These are phyloP conservation scores for Heterococcus sp. DNA, from an alignment of 108 stramenopile genomes.

Conservation along the genomic window DNA sequence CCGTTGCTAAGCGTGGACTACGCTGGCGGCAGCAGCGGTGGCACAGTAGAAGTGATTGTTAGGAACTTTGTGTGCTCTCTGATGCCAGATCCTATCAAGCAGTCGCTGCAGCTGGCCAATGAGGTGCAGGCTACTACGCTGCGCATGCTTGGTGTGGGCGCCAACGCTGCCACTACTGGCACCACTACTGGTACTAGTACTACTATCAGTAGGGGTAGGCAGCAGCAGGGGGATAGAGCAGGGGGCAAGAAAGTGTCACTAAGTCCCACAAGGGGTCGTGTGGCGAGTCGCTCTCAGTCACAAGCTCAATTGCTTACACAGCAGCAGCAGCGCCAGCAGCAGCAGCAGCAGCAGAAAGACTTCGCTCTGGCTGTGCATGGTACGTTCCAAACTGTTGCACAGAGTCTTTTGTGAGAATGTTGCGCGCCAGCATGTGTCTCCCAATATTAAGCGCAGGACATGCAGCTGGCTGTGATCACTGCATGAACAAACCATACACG, in stretches of 20 bases:
- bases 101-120: neutral
- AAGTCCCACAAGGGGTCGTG: too few species aligned
- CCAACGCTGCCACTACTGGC: neutral
- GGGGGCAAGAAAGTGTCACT: too few species aligned
- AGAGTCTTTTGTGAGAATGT: too few species aligned
- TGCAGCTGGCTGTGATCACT: too few species aligned
- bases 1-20: neutral
- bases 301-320: neutral
- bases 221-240: too few species aligned
- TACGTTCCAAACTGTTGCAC: too few species aligned
- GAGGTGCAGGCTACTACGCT: neutral
- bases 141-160: neutral
- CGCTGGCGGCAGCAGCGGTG: neutral
- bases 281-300: too few species aligned
- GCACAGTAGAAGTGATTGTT: conserved; percentile 2
- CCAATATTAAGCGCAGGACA: too few species aligned
- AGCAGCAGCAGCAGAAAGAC: neutral
- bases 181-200: neutral
- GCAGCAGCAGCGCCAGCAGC: neutral
- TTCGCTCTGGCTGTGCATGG: too few species aligned
- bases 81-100: conserved; percentile 29
- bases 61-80: conserved; percentile 28
- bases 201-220: too few species aligned
- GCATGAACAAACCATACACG: too few species aligned
- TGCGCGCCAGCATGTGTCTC: too few species aligned